Base-by-base conservation (phyloP, 768 basidiomycete species). In the Termitomyces bulborhizus region DNA sequence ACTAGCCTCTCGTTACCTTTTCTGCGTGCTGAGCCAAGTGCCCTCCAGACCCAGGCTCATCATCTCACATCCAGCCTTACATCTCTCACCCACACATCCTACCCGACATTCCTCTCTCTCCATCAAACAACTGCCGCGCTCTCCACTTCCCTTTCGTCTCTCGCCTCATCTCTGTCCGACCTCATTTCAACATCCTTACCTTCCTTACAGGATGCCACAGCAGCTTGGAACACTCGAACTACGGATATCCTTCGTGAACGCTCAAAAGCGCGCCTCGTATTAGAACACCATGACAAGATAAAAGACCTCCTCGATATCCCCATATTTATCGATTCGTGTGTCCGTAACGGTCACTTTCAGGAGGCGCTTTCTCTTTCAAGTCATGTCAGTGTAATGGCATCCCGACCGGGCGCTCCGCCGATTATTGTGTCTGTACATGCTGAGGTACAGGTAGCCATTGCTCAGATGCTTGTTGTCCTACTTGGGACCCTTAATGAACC, bases 231-330 rank as follows among this genome's bases (percentile, higher is more conserved):
- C 48, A 77, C 80, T 26, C 79, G 82, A 56, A 89, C 86, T n/a
- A 85, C 88, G 46, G 68, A 76, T 21, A 81, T 94, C n/a, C 81
- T 93, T 50, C 73, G 77, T 46, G 85, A 90, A 50, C 79, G 95
- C 37, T 76, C 80, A 56, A 86, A 86, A 59, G 91, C 91, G 0
- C 77, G 84, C 32, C 76, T 90, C 48, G 91, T 98, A n/a, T 81
- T 93, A 56, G 95, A 98, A 63, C 90, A 96, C 63, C 89, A 93
- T 65, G 93, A 96, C 68, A 94, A 94, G 69, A 80, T 98, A 57
- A 80, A 89, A 60, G 94, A 98, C 68, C 71, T 98, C 36, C 82
- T 98, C 54, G 94, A 97, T 62, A 81, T 95, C 46, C 93, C 96
- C 8, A 76, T 89, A 49, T 79, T 99, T 31, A 88, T 97, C 65